Evolutionary conservation across 148 eudicot genomes (phyloP).

Genomic region (Pouteria glomerata): DNA sequence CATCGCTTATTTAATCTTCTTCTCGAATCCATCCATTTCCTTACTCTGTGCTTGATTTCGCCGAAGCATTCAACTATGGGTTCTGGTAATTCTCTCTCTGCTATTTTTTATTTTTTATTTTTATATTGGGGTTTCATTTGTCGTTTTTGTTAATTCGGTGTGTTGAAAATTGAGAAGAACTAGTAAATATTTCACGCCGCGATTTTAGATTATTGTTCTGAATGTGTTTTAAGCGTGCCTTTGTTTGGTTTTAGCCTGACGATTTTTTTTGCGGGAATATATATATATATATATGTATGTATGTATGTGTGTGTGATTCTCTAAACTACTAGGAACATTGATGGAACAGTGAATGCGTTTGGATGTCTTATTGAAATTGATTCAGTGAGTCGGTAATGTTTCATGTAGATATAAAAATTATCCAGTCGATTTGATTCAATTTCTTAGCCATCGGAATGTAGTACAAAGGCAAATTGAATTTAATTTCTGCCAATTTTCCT

Average conservation of each 20-base stretch:
- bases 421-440: background rate
- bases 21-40: background rate
- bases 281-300: background rate
- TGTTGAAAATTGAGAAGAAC: background rate
- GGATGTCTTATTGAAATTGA: background rate
- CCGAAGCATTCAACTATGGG: background rate
- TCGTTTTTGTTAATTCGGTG: background rate
- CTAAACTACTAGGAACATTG: background rate
- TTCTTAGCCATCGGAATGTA: background rate
- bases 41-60: background rate
- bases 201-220: background rate
- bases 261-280: background rate
- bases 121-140: background rate
- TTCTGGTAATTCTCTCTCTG: slow-evolving; percentile 14
- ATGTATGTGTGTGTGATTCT: background rate
- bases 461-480: background rate
- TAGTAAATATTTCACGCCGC: background rate
- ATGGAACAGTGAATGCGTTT: background rate
- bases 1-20: no score
- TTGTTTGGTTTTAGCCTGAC: background rate
- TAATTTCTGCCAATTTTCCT: background rate
- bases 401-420: background rate
- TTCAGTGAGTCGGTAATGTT: background rate
- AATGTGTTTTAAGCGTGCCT: background rate
- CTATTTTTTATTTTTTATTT: background rate